These are phyloP conservation scores for Ilex aquifolium DNA, from an alignment of 257 asterid genomes.

Conservation along the genomic window DNA sequence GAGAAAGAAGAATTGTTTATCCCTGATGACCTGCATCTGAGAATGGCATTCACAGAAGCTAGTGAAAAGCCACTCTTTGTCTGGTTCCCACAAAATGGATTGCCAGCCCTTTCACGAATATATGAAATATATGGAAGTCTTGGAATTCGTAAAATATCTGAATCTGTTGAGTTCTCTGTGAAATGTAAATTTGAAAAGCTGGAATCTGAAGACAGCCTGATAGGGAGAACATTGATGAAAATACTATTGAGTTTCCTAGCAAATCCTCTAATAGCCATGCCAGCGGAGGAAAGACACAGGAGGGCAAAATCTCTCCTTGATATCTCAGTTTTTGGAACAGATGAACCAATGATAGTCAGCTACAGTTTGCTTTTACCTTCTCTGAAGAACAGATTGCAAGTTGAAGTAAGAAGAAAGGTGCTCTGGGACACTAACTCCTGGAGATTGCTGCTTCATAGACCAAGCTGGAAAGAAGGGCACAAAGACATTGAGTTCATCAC, in stretches of 20 bases:
- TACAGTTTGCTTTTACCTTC: background rate
- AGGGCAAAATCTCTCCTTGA: background rate
- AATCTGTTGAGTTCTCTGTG: background rate
- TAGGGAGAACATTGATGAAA: background rate
- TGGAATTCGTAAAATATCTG: background rate
- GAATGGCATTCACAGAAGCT: background rate
- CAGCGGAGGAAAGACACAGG: background rate
- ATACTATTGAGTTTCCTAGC: background rate
- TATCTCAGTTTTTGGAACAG: background rate
- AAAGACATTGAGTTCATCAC: background rate
- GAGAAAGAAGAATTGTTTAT: background rate
- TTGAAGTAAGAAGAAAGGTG: background rate
- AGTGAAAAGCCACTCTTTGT: background rate
- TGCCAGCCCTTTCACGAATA: background rate
- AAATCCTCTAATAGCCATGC: background rate
- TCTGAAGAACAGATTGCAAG: background rate
- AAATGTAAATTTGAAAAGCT: background rate
- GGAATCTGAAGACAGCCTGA: background rate
- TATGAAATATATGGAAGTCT: background rate
- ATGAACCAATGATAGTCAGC: background rate
- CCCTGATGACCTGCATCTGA: background rate
- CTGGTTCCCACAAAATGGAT: background rate
- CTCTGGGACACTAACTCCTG: background rate
- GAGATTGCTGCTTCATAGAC: background rate
- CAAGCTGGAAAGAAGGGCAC: background rate